Evolutionary conservation across 2,329 filamentous ascomycete species (phyloP).

Genomic region (Monosporascus sp.): DNA sequence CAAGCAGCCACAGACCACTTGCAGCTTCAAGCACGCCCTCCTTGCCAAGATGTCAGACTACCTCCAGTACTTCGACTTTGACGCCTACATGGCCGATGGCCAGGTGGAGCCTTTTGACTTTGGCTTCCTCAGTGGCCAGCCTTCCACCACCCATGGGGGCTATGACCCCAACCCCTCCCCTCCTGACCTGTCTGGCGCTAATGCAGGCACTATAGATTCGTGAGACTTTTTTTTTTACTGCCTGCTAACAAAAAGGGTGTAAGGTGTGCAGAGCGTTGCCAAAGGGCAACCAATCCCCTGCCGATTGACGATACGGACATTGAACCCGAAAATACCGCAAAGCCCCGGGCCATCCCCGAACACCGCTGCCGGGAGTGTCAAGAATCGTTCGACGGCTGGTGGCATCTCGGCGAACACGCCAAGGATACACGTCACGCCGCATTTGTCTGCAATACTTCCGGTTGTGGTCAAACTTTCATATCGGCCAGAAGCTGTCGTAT

Average conservation of each 20-base stretch:
- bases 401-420: background rate
- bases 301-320: background rate
- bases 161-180: background rate
- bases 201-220: constrained; percentile 12
- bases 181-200: constrained; percentile 9
- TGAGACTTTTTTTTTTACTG: constrained; percentile 27
- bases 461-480: background rate
- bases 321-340: background rate
- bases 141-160: background rate
- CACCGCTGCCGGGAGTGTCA: background rate
- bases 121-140: background rate
- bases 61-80: constrained; percentile 9
- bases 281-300: too few species aligned
- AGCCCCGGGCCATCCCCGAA: background rate
- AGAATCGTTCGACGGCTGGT: background rate
- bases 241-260: constrained; percentile 29
- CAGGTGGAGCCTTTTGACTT: background rate
- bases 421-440: background rate
- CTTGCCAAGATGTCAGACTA: constrained; percentile 21
- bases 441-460: background rate
- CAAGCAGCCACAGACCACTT: constrained; percentile 2
- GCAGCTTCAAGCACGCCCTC: constrained; percentile 15
- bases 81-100: constrained; percentile 1
- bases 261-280: too few species aligned
- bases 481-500: background rate